Conservation (phyloP, 768 basidiomycete genomes). For the Boletales sp. region DNA sequence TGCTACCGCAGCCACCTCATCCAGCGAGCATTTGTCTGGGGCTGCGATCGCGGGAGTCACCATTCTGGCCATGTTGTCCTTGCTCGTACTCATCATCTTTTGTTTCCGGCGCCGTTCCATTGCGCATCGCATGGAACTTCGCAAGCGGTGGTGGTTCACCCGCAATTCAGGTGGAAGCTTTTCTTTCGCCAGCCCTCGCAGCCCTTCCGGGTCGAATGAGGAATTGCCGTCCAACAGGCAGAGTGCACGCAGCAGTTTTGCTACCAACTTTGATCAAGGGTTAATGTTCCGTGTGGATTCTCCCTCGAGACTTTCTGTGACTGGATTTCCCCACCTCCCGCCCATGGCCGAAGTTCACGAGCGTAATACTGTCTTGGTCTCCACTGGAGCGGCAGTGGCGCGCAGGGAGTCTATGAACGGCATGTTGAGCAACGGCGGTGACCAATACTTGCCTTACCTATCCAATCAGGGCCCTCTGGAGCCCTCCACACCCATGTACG, state of each 20-base stretch:
- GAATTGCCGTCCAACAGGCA: slow-evolving; percentile 20
- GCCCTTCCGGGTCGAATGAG: slow-evolving; percentile 10
- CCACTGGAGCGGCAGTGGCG: slow-evolving; percentile 21
- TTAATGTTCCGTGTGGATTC: slow-evolving; percentile 22
- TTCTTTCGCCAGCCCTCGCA: slow-evolving; percentile 8
- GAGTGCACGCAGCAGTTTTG: slow-evolving; percentile 59
- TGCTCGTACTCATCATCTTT: slow-evolving; percentile 37
- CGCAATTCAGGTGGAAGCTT: slow-evolving; percentile 11
- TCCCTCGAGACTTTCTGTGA: slow-evolving; percentile 6
- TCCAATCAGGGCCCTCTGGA: slow-evolving; percentile 13
- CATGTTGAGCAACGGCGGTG: slow-evolving; percentile 34
- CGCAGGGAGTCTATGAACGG: slow-evolving; percentile 41
- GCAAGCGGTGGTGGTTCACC: slow-evolving; percentile 45
- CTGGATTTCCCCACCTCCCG: slow-evolving; percentile 39
- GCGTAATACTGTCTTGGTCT: slow-evolving; percentile 21
- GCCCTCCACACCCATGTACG: slow-evolving; percentile 52
- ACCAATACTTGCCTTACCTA: slow-evolving; percentile 20
- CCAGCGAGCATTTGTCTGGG: slow-evolving; percentile 33
- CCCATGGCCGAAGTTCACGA: slow-evolving; percentile 56
- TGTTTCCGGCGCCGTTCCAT: slow-evolving; percentile 46
- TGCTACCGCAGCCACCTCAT: slow-evolving; percentile 5
- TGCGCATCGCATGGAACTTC: slow-evolving; percentile 39
- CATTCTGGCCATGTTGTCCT: slow-evolving; percentile 26
- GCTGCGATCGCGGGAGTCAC: slow-evolving; percentile 49
- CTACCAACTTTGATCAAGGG: slow-evolving; percentile 53